Evolutionary conservation across 352 stramenopile species (phyloP), one percentile per base, ranked within the genome.

Genomic region (Phytophthora vignae): DNA sequence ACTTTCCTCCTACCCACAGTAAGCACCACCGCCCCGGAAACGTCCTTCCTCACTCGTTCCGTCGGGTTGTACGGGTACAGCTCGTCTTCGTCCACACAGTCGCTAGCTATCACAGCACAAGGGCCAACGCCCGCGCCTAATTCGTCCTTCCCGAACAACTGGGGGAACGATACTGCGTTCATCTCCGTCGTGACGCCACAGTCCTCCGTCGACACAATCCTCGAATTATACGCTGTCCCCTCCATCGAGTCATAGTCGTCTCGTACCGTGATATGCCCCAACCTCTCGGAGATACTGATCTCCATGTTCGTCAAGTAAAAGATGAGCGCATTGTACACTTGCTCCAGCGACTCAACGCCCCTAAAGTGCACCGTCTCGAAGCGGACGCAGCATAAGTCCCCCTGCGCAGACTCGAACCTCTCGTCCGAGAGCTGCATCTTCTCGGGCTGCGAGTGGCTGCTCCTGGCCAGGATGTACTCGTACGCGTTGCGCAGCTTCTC

Each of bases 241-340:
- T 78, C 65, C 9, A 77, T 70, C 8, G 33, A 70, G 49, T 85
- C 74, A 36, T 82, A 81, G 61, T 84, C 79, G 21, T 87, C 79
- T 29, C 79, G 55, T 27, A 87, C 56, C 10, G 77, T 85, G 3
- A 85, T 78, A 15, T 83, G 68, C 2, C 69, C 73, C 21, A 83
- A 46, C 19, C 60, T 40, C 49, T 84, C 77, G 1, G 77, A 84
- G 17, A 82, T 84, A 17, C 65, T 79, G 53, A 84, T 84, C 71
- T 82, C 77, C 56, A 82, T 82, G 31, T 82, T 82, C 21, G 68
- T 73, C 57, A 84, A 42, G 55, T 77, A 82, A 57, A 76, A 79
- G 22, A 78, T 69, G 22, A 84, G 55, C 14, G 77, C 77, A 21
- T 84, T 77, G 60, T 74, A 82, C 27, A 84, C 77, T 46, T 79